Conservation (phyloP, 2,329 filamentous ascomycete genomes). For the Cladosporium sp. region DNA sequence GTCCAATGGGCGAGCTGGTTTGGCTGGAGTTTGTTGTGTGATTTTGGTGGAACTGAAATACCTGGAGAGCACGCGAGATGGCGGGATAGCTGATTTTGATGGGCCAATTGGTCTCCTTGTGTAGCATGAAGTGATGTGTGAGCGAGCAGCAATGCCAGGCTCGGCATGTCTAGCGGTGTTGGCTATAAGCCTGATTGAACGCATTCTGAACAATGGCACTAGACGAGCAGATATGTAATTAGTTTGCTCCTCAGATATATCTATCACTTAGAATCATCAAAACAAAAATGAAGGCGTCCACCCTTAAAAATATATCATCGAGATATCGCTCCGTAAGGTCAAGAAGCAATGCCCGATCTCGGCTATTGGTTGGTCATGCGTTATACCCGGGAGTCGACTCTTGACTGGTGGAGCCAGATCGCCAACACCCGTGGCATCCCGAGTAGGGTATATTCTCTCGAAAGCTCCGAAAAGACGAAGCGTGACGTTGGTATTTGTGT, state of each 20-base stretch:
- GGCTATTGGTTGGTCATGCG: neutral
- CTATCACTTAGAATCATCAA: neutral
- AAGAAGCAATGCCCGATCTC: neutral
- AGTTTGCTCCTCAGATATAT: neutral
- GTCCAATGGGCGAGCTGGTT: slow-evolving; percentile 35
- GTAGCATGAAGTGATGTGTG: neutral
- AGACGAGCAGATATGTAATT: neutral
- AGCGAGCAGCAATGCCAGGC: neutral
- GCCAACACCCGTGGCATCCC: neutral
- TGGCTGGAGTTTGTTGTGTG: neutral
- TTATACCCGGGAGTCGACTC: neutral
- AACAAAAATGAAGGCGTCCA: neutral
- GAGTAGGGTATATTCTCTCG: neutral
- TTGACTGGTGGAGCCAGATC: neutral
- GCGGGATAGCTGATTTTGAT: neutral
- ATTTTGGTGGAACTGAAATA: neutral
- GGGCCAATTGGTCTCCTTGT: neutral
- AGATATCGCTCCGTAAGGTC: neutral
- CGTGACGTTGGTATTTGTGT: too few species aligned
- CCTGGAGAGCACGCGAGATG: neutral
- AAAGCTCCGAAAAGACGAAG: too few species aligned
- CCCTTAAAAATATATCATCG: neutral
- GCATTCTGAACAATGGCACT: neutral
- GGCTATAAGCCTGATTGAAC: neutral
- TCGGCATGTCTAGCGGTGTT: neutral